Evolutionary conservation across 345 rosid genomes (phyloP).

Genomic region (Gossypium anomalum): DNA sequence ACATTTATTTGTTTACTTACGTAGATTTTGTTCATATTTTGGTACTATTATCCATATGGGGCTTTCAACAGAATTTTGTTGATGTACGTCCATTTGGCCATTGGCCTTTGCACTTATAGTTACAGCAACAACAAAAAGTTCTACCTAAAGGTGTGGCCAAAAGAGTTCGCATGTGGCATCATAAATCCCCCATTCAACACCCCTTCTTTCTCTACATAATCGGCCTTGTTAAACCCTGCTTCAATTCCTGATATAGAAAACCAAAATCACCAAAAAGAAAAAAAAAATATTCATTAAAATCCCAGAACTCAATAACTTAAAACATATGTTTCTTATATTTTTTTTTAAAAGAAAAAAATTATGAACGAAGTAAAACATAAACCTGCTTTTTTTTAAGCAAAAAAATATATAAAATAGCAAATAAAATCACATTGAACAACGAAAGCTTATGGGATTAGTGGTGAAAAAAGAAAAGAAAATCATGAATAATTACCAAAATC

Average conservation of each 20-base stretch:
- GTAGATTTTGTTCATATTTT: not conserved
- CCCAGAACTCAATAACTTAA: conserved; percentile 2
- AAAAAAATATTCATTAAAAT: too few relatives aligned
- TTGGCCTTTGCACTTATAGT: not conserved
- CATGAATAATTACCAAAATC: conserved; percentile 32
- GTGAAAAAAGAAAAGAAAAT: not conserved
- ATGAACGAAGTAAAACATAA: not conserved
- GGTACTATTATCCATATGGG: not conserved
- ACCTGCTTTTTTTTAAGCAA: not conserved
- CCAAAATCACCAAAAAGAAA: not conserved
- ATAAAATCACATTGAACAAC: too few relatives aligned
- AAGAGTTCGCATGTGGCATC: conserved; percentile 64
- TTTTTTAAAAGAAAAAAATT: not conserved
- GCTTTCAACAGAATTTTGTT: not conserved
- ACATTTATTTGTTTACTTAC: not conserved
- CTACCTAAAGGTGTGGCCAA: conserved; percentile 83
- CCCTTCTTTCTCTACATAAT: conserved; percentile 36
- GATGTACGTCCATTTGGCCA: not conserved
- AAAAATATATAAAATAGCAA: not conserved
- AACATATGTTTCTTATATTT: not conserved
- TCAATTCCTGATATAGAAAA: conserved; percentile 6
- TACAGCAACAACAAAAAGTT: too few relatives aligned
- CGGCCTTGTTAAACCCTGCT: conserved; percentile 37
- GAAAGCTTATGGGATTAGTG: not conserved
- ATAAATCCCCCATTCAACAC: conserved; percentile 46